Evolutionary conservation across 2,329 filamentous ascomycete species (phyloP), one percentile per base, ranked within the genome.

Genomic region (Penicillium sp.): DNA sequence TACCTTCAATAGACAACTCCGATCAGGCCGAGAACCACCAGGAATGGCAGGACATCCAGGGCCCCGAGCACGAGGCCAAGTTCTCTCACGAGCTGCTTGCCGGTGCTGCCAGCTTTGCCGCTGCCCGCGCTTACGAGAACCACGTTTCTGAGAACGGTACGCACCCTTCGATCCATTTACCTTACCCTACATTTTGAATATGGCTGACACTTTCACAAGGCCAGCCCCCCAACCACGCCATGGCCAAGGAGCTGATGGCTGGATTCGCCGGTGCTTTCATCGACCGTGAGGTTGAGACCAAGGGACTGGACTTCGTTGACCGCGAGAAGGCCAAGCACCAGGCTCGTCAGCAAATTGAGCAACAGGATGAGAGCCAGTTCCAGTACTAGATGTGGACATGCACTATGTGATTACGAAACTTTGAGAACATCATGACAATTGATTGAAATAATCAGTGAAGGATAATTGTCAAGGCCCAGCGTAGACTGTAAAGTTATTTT

Each of bases 61-160:
- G 31, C 31, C 27, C 27, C 9, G 31, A 33, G 31, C 31, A 33
- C 13, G 75, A 90, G 74, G 80, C 84, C 63, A 84, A 83, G 68
- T 77, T 90, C 67, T 83, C 83, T 67, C 90, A 95, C 75, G 90
- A 95, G 79, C 71, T 91, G 53, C 73, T 95, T 55, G 90, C 87
- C 61, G 89, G 89, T 61, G 91, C 86, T 54, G 91, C 90, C 53
- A 85, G 88, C 62, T 95, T 91, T 72, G 88, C 87, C 65, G 91
- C 88, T 66, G 89, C 93, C 82, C 91, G 91, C 80, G 80, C 88
- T 31, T 93, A 89, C 69, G 90, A 93, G 77, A 85, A 92, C 70
- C 81, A 84, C 67, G 88, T 92, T 76, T 86, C 87, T 66, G 77
- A 76, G 47, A 82, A 91, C 69, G 90, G 87, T 86, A 78, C 42